These are phyloP conservation scores for Capsicum baccatum DNA, from an alignment of 257 asterid genomes.

Conservation along the genomic window DNA sequence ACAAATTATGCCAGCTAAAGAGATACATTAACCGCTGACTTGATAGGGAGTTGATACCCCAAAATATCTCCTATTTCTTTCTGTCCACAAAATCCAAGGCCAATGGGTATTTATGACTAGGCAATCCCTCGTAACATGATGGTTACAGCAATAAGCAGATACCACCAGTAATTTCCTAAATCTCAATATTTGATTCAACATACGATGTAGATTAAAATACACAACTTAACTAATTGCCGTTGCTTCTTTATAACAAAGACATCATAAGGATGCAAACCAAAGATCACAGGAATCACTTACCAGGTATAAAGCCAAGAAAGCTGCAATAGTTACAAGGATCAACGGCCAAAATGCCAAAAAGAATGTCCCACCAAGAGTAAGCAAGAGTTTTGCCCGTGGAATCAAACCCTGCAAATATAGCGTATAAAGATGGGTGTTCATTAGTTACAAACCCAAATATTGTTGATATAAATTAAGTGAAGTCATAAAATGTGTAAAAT, in stretches of 20 bases:
- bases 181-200: conserved; percentile 6
- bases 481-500: neutral
- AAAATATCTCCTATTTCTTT: neutral
- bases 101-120: neutral
- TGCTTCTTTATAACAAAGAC: neutral
- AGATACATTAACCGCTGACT: conserved; percentile 3
- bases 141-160: conserved; percentile 15
- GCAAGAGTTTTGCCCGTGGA: conserved; percentile 85
- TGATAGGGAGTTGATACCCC: neutral
- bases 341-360: conserved; percentile 87
- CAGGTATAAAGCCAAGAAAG: conserved; percentile 70
- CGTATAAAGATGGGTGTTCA: neutral
- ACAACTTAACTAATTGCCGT: conserved; percentile 18
- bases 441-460: neutral
- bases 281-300: conserved; percentile 45
- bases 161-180: conserved; percentile 1
- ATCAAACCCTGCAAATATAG: conserved; percentile 69
- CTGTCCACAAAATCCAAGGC: neutral
- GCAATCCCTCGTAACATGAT: neutral
- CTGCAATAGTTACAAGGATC: conserved; percentile 70
- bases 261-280: conserved; percentile 17
- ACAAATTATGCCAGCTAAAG: neutral
- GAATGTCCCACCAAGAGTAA: conserved; percentile 92
- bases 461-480: neutral
- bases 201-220: neutral